phyloP scores from a whole-genome alignment of 352 stramenopile genomes.

The Pythium monospermum region DNA sequence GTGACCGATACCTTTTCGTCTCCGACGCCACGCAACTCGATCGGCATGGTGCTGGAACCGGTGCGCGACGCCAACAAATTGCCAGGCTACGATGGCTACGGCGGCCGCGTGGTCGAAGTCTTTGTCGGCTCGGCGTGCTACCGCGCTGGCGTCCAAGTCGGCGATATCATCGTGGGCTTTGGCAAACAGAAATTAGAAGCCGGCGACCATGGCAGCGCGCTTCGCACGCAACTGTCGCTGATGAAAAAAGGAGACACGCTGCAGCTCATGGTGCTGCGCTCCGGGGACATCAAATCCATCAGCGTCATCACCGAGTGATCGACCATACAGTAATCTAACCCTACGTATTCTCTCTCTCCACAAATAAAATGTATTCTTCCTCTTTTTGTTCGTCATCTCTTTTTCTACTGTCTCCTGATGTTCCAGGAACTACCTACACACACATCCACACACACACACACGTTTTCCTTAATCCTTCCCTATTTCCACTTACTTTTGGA shows the following conservation, averaged over 20 bases:
- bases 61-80: constrained; percentile 29
- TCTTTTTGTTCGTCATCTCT: neutral
- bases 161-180: constrained; percentile 50
- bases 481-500: constrained; percentile 42
- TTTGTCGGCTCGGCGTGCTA: constrained; percentile 45
- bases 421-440: neutral
- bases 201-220: constrained; percentile 41
- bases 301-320: constrained; percentile 39
- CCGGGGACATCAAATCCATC: constrained; percentile 33
- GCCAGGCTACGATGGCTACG: constrained; percentile 34
- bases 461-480: neutral
- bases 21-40: constrained; percentile 38
- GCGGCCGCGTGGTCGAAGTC: constrained; percentile 43
- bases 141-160: constrained; percentile 40
- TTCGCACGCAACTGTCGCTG: constrained; percentile 47
- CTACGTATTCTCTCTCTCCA: neutral
- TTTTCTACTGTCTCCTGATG: neutral
- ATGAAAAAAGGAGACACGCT: constrained; percentile 50
- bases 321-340: neutral
- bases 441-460: constrained; percentile 7
- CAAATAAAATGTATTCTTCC: neutral
- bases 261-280: constrained; percentile 38
- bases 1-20: constrained; percentile 33
- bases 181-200: constrained; percentile 37
- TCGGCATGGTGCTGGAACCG: constrained; percentile 47